Evolutionary conservation across 179 eudicot species (phyloP).

Genomic region (Spinacia oleracea): DNA sequence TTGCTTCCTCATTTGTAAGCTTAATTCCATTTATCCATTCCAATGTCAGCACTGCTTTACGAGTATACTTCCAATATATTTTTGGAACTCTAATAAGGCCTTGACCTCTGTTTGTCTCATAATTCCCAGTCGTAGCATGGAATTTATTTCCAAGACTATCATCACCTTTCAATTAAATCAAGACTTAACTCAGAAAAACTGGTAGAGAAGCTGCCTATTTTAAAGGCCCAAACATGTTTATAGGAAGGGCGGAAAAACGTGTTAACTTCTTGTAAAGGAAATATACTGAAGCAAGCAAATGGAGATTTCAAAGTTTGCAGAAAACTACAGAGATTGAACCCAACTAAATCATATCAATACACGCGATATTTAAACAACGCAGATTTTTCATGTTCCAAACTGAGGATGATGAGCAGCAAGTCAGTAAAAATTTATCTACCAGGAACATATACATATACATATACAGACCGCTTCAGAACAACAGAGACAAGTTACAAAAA

Average conservation of each 20-base stretch:
- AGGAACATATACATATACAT: not conserved
- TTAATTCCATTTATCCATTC: slow-evolving; percentile 98
- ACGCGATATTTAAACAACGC: not conserved
- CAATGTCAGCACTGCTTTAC: slow-evolving; percentile 90
- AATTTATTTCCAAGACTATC: slow-evolving; percentile 33
- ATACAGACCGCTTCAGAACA: not conserved
- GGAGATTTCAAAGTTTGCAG: not conserved
- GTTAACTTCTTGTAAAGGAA: not conserved
- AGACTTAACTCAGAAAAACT: slow-evolving; percentile 7
- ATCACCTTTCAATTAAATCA: slow-evolving; percentile 28
- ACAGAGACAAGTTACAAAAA: not conserved
- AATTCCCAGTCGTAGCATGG: slow-evolving; percentile 26
- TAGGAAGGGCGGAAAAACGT: not conserved
- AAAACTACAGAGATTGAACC: not conserved
- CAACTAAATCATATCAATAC: not conserved
- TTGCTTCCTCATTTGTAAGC: slow-evolving; percentile 68
- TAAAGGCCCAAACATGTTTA: not conserved
- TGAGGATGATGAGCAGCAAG: not conserved
- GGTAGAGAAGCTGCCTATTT: not conserved
- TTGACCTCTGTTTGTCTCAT: slow-evolving; percentile 34
- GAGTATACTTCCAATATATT: slow-evolving; percentile 85
- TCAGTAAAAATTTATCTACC: not conserved
- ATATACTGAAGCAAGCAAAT: not conserved
- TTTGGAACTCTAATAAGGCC: slow-evolving; percentile 72
- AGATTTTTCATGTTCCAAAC: not conserved